phyloP scores from a whole-genome alignment of 352 stramenopile species.

The Globisporangium mamillatum region DNA sequence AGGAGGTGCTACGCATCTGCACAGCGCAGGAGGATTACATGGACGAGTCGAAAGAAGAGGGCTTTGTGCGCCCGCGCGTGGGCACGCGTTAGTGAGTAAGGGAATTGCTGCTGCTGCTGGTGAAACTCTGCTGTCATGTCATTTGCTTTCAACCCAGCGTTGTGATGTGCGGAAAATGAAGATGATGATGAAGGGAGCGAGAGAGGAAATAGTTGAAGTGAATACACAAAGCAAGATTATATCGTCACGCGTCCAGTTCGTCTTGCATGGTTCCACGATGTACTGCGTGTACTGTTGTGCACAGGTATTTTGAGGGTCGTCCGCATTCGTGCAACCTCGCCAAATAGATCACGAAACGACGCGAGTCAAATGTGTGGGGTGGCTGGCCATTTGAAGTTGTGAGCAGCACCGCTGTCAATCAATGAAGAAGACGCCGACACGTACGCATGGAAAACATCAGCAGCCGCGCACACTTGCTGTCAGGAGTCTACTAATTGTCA shows the following conservation, averaged over 20 bases:
- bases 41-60: slow-evolving; percentile 87
- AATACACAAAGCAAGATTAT: not conserved
- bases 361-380: not conserved
- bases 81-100: slow-evolving; percentile 46
- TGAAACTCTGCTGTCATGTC: not conserved
- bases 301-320: not conserved
- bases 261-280: not conserved
- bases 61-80: slow-evolving; percentile 62
- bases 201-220: not conserved
- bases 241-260: not conserved
- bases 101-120: not conserved
- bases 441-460: not conserved
- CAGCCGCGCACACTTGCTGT: not conserved
- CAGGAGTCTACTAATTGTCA: not conserved
- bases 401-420: not conserved
- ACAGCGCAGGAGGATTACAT: slow-evolving; percentile 90
- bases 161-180: not conserved
- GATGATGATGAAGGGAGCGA: not conserved
- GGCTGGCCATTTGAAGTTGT: not conserved
- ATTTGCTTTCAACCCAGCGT: not conserved
- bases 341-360: slow-evolving; percentile 8
- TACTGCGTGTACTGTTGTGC: not conserved
- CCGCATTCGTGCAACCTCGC: not conserved
- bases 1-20: slow-evolving; percentile 87
- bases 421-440: slow-evolving; percentile 9